Evolutionary conservation across 2,329 filamentous ascomycete species (phyloP), one percentile per base, ranked within the genome.

Genomic region (Dactylellina haptotyla): DNA sequence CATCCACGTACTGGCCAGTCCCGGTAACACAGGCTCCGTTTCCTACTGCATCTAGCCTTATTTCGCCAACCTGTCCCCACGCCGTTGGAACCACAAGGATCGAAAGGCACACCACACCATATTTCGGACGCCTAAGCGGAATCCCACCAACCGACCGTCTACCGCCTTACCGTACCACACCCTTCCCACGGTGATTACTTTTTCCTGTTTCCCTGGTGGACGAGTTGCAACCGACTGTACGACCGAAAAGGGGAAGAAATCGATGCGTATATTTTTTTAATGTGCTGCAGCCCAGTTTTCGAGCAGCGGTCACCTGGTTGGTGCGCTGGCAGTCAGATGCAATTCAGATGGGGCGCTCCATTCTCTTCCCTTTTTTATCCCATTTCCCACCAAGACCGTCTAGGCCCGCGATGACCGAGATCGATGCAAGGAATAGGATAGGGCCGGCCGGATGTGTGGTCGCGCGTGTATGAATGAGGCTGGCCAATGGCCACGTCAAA

Each of bases 401-500:
- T 32, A 18, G 12, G 28, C 20, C 25, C 50, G 50, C 50, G 30
- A 54, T 54, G 50, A 1, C 50, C 50, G 50, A 54, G 30, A 37
- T 39, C 16, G 30, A 8, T 8, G 30, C 20, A 16, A 23, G 18
- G 28, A 18, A 20, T 32, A 34, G 30, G 46, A 26, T 45, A 2
- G 39, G 16, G 45, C 6, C 50, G 50, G 25, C 32, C 14, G 14
- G 23, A 23, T 23, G 48, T 4, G n/a, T n/a, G n/a, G n/a, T n/a
- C n/a, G n/a, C n/a, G n/a, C n/a, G n/a, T n/a, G n/a, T n/a, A n/a
- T n/a, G n/a, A n/a, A n/a, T n/a, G 28, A 28, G 20, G 30, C 32
- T 25, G 16, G 50, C 50, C 54, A 58, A 57, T 67, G 45, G 63
- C 45, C 63, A 67, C 63, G 63, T 67, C 43, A 67, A 67, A 45